phyloP scores from a whole-genome alignment of 768 basidiomycete genomes.

The Pholiota molesta region DNA sequence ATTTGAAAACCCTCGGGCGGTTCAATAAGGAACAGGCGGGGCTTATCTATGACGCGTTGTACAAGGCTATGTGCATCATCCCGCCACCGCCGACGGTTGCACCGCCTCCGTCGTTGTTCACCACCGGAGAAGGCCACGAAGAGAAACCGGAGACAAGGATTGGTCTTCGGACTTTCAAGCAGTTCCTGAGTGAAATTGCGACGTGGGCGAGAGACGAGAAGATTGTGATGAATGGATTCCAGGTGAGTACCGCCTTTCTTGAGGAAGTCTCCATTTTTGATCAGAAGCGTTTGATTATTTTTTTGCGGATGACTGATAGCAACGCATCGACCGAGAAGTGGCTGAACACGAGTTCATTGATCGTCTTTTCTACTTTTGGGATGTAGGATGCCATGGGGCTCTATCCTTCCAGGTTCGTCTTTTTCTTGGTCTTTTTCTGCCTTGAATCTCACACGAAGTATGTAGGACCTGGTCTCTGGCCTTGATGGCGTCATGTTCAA shows the following conservation, averaged over 20 bases:
- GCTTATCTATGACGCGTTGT: conserved; percentile 89
- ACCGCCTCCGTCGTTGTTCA: conserved; percentile 55
- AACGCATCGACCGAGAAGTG: conserved; percentile 86
- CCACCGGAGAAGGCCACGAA: conserved; percentile 60
- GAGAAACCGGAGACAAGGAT: conserved; percentile 91
- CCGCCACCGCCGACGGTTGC: conserved; percentile 63
- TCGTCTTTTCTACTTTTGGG: conserved; percentile 94
- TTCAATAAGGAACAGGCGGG: conserved; percentile 90
- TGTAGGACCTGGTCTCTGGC: conserved; percentile 87
- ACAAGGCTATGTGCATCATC: conserved; percentile 78
- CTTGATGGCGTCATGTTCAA: conserved; percentile 93
- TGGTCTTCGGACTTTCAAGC: conserved; percentile 80
- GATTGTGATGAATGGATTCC: conserved; percentile 90
- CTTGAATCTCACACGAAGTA: not conserved
- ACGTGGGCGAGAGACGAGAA: conserved; percentile 97
- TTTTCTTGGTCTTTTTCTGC: not conserved
- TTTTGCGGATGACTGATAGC: conserved; percentile 41
- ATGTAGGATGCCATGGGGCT: conserved; percentile 76
- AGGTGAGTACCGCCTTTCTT: conserved; percentile 45
- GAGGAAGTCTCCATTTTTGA: not conserved
- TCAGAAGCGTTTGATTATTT: not conserved
- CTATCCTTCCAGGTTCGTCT: conserved; percentile 83
- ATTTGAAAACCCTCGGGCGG: conserved; percentile 74
- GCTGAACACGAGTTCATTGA: conserved; percentile 97
- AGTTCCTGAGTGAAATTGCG: conserved; percentile 89